Conservation (phyloP, 1,139 yeast genomes). For the Debaryomyces subglobosus region DNA sequence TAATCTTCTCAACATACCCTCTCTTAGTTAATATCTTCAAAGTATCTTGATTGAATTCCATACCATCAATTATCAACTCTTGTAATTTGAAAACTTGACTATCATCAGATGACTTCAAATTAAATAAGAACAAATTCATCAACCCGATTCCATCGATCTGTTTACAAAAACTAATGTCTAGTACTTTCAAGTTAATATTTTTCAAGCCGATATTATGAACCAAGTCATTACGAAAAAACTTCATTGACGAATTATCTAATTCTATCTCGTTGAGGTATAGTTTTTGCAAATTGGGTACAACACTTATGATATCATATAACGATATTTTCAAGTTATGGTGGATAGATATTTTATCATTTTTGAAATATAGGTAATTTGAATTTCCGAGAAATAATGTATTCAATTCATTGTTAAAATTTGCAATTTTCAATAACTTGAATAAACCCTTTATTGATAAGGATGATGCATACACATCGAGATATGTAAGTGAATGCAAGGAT, state of each 20-base stretch:
- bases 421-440: slow-evolving; percentile 28
- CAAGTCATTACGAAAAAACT: slow-evolving; percentile 31
- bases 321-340: slow-evolving; percentile 18
- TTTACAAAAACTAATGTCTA: slow-evolving; percentile 43
- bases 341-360: slow-evolving; percentile 25
- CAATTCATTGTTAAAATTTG: slow-evolving; percentile 22
- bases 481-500: slow-evolving; percentile 25
- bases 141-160: slow-evolving; percentile 44
- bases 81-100: slow-evolving; percentile 19
- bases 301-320: slow-evolving; percentile 24
- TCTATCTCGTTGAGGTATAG: slow-evolving; percentile 41
- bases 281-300: slow-evolving; percentile 27
- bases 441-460: slow-evolving; percentile 38
- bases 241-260: slow-evolving; percentile 40
- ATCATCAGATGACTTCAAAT: slow-evolving; percentile 1
- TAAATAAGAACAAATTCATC: slow-evolving; percentile 30
- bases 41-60: slow-evolving; percentile 37
- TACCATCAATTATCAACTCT: slow-evolving; percentile 36
- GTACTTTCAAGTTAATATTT: slow-evolving; percentile 20
- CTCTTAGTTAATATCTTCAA: slow-evolving; percentile 23
- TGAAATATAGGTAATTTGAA: slow-evolving; percentile 34
- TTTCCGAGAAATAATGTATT: slow-evolving; percentile 32
- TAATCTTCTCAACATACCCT: slow-evolving; percentile 24
- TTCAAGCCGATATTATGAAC: slow-evolving; percentile 18
- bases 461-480: slow-evolving; percentile 40